phyloP scores from a whole-genome alignment of 305 asterid species.

The Fraxinus velutina region DNA sequence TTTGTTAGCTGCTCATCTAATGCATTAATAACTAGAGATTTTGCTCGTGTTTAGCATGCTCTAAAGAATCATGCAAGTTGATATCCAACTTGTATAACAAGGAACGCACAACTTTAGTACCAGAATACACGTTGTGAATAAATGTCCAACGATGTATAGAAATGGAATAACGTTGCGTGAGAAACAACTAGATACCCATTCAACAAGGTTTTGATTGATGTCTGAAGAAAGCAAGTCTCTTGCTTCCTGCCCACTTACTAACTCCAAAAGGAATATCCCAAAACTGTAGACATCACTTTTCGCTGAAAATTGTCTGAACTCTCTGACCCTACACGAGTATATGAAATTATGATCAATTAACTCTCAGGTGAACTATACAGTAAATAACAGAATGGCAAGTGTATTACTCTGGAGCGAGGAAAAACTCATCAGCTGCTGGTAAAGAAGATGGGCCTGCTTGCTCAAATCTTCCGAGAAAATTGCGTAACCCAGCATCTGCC shows the following conservation, averaged over 20 bases:
- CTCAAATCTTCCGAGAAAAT: conserved; percentile 80
- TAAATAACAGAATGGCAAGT: conserved; percentile 21
- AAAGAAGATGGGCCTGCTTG: conserved; percentile 70
- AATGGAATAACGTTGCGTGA: conserved; percentile 6
- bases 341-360: conserved; percentile 22
- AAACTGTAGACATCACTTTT: conserved; percentile 87
- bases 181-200: conserved; percentile 53
- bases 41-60: background rate
- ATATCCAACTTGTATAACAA: background rate
- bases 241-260: conserved; percentile 73
- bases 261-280: conserved; percentile 82
- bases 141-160: background rate
- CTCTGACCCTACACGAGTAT: conserved; percentile 63
- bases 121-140: background rate
- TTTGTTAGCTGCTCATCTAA: background rate
- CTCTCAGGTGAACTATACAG: background rate
- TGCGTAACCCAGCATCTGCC: conserved; percentile 87
- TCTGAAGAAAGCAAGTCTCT: conserved; percentile 50
- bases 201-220: conserved; percentile 55
- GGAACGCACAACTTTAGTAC: background rate
- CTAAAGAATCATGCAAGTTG: background rate
- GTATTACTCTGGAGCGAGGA: conserved; percentile 83
- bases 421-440: conserved; percentile 53
- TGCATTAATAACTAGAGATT: background rate
- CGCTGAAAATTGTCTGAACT: conserved; percentile 81